Base-by-base conservation (phyloP, 768 basidiomycete genomes). In the Termitomyces titanicus region DNA sequence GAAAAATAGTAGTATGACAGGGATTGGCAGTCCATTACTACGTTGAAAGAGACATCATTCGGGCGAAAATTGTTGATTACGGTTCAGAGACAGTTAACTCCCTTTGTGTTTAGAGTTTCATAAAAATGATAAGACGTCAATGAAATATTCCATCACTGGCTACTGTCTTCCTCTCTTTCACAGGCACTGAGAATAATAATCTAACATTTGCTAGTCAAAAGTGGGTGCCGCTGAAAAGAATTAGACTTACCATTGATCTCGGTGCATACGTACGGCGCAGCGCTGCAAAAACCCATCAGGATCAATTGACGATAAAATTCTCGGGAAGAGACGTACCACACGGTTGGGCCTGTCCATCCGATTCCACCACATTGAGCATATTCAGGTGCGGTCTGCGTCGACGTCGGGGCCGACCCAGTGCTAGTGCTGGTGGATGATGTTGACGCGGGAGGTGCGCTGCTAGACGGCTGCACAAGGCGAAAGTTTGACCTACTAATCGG, bases 281-380 rank as follows among this genome's bases (percentile, higher is more conserved):
- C 60, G 46, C 74, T 75, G 50, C 18, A 9, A 17, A 15, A 27
- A 31, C 29, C 29, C 13, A 43, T 40, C 22, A 44, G 24, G 10
- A 45, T 12, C 25, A 40, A 29, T 27, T 2, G 25, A 29, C 8
- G 17, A 11, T n/a, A 27, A 3, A 17, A 17, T n/a, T 2, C 3
- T 33, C 22, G 2, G 33, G 10, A 24, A 34, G n/a, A 24, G 15
- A 61, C 69, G 24, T 57, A 74, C 74, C 76, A 78, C 20, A 44
- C 67, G 25, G 73, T 77, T 15, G 70, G 53, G 11, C 76, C 76
- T 11, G 72, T 66, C 54, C 63, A 79, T 11, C 71, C 70, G 51
- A 61, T 69, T 13, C 77, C 77, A 60, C 77, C 77, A 51, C 76
- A 79, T 53, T 77, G 77, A 2, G 69, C 76, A 40, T 73, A 77